Percentiles rank a stretch among this genome's conserved stretches.
Conservation (phyloP, 192 early-diverging fungal species). For the Coemansia pectinata region DNA sequence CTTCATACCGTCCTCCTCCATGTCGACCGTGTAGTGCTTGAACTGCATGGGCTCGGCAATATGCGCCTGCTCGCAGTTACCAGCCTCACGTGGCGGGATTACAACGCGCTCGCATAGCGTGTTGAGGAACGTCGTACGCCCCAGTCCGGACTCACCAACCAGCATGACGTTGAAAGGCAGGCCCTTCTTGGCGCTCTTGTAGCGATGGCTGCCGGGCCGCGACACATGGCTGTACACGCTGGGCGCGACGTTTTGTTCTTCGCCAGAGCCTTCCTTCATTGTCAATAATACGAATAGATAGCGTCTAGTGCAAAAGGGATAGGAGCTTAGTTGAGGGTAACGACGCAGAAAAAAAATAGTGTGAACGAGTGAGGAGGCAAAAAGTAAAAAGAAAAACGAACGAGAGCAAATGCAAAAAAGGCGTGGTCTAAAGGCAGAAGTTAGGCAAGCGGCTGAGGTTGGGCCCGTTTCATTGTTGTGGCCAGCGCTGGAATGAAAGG, state of each 20-base stretch:
- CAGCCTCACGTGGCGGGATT: conserved; percentile 65
- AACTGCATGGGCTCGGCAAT: conserved; percentile 88
- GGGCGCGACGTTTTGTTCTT: conserved; percentile 57
- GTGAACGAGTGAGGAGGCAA: background rate
- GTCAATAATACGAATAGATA: background rate
- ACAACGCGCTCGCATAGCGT: conserved; percentile 88
- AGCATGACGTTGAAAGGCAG: conserved; percentile 98
- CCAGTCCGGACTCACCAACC: conserved; percentile 89
- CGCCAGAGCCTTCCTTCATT: conserved; percentile 52
- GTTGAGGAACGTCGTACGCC: conserved; percentile 99
- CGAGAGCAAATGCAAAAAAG: background rate
- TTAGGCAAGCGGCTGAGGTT: background rate
- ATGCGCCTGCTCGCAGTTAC: conserved; percentile 73
- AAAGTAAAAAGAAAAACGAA: background rate
- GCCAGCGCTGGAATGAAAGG: background rate
- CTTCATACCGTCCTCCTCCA: conserved; percentile 98
- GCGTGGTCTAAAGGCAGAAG: background rate
- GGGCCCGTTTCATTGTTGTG: conserved; percentile 10
- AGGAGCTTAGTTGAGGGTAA: background rate
- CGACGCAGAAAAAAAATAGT: background rate
- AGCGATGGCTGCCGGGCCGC: conserved; percentile 61
- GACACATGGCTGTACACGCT: conserved; percentile 55
- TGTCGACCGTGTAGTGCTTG: conserved; percentile 86
- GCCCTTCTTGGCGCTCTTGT: conserved; percentile 96
- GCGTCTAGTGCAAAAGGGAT: background rate